phyloP scores from a whole-genome alignment of 129 eudicot genomes.

The Centaurea solstitialis region DNA sequence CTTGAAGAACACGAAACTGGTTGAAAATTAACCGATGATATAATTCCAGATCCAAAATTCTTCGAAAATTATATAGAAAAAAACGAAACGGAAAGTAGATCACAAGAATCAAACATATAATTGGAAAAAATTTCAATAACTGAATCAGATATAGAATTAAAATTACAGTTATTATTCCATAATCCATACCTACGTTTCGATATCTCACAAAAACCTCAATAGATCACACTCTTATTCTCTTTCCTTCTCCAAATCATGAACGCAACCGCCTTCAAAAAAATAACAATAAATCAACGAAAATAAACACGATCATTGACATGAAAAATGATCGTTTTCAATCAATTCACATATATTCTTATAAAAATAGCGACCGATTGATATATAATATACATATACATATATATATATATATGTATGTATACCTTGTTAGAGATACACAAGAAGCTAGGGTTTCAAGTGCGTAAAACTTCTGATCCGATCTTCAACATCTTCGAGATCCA shows the following conservation, averaged over 20 bases:
- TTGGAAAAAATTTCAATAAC: neutral
- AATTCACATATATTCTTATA: neutral
- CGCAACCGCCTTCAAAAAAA: neutral
- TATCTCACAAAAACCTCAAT: neutral
- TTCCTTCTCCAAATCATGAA: neutral
- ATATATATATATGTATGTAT: neutral
- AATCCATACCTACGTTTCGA: neutral
- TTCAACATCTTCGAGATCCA: conserved; percentile 23
- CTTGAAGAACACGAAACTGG: neutral
- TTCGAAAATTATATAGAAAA: neutral
- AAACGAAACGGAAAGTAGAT: conserved; percentile 9
- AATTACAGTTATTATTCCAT: neutral
- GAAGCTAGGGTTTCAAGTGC: neutral
- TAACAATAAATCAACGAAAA: neutral
- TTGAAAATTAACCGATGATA: neutral
- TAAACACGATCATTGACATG: conserved; percentile 6
- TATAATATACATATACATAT: too few species aligned
- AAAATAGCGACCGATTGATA: neutral
- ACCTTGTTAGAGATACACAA: conserved; percentile 4
- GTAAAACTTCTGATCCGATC: conserved; percentile 25
- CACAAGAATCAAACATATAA: conserved; percentile 17
- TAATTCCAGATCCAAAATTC: conserved; percentile 13
- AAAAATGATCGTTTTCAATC: neutral
- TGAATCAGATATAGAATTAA: neutral
- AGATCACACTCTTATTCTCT: neutral